Percentiles rank a stretch among this genome's conserved stretches.
phyloP scores from a whole-genome alignment of 768 basidiomycete species.

The Suillus clintonianus region DNA sequence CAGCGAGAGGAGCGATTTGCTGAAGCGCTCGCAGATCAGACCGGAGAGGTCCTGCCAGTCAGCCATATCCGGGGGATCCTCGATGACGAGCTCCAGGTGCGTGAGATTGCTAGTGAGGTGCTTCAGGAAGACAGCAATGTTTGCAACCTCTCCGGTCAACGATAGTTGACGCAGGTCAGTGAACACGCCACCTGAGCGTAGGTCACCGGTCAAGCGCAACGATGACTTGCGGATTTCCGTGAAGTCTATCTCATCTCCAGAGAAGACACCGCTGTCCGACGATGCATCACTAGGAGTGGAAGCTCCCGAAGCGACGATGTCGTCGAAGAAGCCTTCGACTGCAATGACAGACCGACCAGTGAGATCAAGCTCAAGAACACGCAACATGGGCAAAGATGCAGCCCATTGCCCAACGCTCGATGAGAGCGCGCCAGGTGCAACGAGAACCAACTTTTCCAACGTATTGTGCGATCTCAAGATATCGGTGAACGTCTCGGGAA shows the following conservation, averaged over 20 bases:
- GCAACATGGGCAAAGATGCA: conserved; percentile 62
- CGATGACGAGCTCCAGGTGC: conserved; percentile 74
- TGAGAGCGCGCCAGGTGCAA: conserved; percentile 74
- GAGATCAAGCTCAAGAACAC: conserved; percentile 69
- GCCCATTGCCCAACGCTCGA: conserved; percentile 75
- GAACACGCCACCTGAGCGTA: conserved; percentile 58
- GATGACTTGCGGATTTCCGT: conserved; percentile 72
- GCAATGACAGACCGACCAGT: conserved; percentile 66
- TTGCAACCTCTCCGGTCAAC: conserved; percentile 69
- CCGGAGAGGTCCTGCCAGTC: conserved; percentile 77
- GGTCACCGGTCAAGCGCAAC: conserved; percentile 62
- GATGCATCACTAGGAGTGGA: conserved; percentile 71
- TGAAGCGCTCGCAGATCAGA: conserved; percentile 64
- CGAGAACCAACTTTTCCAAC: conserved; percentile 63
- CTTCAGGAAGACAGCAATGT: conserved; percentile 70
- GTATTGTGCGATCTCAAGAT: conserved; percentile 58
- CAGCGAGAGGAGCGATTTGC: conserved; percentile 57
- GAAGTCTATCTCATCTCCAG: conserved; percentile 76
- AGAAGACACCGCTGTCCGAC: conserved; percentile 78
- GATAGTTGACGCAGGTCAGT: conserved; percentile 58
- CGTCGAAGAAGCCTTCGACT: conserved; percentile 82
- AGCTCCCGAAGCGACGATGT: conserved; percentile 66
- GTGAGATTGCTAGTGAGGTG: conserved; percentile 66
- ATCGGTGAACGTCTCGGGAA: conserved; percentile 73
- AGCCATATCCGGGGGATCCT: conserved; percentile 72